phyloP scores from a whole-genome alignment of 75 land plant species.

The Gnetum montanum region DNA sequence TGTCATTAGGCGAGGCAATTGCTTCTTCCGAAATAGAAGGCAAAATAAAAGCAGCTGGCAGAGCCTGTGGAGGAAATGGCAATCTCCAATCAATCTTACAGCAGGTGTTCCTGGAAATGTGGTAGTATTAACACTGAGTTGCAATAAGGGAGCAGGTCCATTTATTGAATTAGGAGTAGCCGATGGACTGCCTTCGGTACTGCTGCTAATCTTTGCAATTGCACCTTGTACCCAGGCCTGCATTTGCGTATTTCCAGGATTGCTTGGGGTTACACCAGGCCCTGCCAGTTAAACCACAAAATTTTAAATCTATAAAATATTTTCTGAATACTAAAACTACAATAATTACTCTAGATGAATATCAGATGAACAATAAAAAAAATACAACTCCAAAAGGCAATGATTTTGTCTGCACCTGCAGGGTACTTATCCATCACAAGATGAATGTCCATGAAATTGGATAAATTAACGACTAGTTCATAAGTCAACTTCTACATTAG shows the following conservation, averaged over 20 bases:
- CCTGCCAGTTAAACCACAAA: slow-evolving; percentile 17
- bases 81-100: slow-evolving; percentile 93
- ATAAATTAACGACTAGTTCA: too few species aligned
- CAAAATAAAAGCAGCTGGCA: slow-evolving; percentile 95
- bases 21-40: slow-evolving; percentile 76
- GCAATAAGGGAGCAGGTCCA: slow-evolving; percentile 54
- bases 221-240: slow-evolving; percentile 99
- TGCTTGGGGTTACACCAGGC: slow-evolving; percentile 42
- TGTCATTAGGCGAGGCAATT: slow-evolving; percentile 42
- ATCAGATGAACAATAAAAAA: too few species aligned
- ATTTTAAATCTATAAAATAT: too few species aligned
- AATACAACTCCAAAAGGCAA: too few species aligned
- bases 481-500: too few species aligned
- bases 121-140: slow-evolving; percentile 81
- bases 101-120: slow-evolving; percentile 99
- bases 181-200: slow-evolving; percentile 47
- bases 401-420: too few species aligned
- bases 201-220: slow-evolving; percentile 89
- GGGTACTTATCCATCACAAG: too few species aligned
- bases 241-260: slow-evolving; percentile 79
- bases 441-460: too few species aligned
- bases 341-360: too few species aligned
- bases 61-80: slow-evolving; percentile 93
- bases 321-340: too few species aligned
- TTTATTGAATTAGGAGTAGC: slow-evolving; percentile 44